These are phyloP conservation scores for Orychophragmus violaceus DNA, from an alignment of 345 rosid species.

Conservation along the genomic window DNA sequence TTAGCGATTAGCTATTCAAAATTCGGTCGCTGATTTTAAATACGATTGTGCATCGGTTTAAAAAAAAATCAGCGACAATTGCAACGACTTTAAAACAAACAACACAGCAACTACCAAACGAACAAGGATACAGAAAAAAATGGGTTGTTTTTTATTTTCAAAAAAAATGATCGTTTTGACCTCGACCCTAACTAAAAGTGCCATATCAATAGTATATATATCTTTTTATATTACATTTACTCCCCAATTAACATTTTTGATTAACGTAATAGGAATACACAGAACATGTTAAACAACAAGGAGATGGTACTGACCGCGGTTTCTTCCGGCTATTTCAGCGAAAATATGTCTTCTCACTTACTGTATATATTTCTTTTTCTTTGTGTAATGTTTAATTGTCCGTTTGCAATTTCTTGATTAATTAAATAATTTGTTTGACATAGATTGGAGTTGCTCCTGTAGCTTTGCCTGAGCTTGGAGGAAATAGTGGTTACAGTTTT, in stretches of 20 bases:
- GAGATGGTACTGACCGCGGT: not conserved
- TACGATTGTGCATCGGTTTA: no score
- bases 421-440: not conserved
- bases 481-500: constrained; percentile 48
- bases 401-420: not conserved
- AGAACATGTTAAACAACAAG: constrained; percentile 20
- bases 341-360: constrained; percentile 22
- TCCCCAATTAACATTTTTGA: not conserved
- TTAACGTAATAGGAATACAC: constrained; percentile 21
- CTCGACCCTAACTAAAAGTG: no score
- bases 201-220: not conserved
- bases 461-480: constrained; percentile 79
- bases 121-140: no score
- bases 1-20: no score
- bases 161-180: no score
- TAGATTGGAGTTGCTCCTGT: constrained; percentile 70
- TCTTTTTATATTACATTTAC: not conserved
- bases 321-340: constrained; percentile 21
- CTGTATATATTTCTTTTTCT: not conserved
- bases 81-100: no score
- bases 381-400: no score
- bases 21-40: no score
- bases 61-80: no score
- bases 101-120: no score
- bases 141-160: no score